phyloP scores from a whole-genome alignment of 306 rosid species.

The Biancaea sappan region DNA sequence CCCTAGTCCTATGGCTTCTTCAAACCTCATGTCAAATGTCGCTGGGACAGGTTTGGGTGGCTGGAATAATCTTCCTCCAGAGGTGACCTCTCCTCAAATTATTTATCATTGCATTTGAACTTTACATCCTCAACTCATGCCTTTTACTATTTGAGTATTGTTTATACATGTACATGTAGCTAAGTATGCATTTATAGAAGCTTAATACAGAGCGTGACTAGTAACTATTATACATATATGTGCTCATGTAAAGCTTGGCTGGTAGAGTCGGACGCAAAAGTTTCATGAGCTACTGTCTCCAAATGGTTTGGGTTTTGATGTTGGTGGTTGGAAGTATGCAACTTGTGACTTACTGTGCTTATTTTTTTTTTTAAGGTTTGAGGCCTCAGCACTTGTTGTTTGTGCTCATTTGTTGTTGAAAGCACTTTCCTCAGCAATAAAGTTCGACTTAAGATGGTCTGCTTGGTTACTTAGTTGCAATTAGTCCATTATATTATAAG shows the following conservation, averaged over 20 bases:
- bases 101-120: neutral
- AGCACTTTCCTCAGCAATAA: neutral
- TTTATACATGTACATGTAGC: conserved; percentile 1
- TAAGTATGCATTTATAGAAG: neutral
- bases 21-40: conserved; percentile 69
- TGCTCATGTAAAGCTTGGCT: neutral
- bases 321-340: neutral
- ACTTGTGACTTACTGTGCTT: neutral
- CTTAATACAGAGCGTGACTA: neutral
- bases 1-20: conserved; percentile 87
- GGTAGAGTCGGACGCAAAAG: conserved; percentile 1
- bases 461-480: neutral
- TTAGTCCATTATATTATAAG: neutral
- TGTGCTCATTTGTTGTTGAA: conserved; percentile 11
- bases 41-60: conserved; percentile 66
- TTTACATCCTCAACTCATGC: conserved; percentile 16
- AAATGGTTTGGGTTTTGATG: neutral
- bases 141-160: conserved; percentile 18
- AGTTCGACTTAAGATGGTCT: neutral
- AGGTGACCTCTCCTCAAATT: conserved; percentile 48
- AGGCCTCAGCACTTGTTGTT: neutral
- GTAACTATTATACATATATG: neutral
- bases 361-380: neutral
- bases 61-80: conserved; percentile 76
- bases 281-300: neutral